A percentile compares a stretch with the other conserved stretches of the same genome.
Conservation (phyloP, 2,329 filamentous ascomycete genomes). For the Rhinocladiella mackenziei region DNA sequence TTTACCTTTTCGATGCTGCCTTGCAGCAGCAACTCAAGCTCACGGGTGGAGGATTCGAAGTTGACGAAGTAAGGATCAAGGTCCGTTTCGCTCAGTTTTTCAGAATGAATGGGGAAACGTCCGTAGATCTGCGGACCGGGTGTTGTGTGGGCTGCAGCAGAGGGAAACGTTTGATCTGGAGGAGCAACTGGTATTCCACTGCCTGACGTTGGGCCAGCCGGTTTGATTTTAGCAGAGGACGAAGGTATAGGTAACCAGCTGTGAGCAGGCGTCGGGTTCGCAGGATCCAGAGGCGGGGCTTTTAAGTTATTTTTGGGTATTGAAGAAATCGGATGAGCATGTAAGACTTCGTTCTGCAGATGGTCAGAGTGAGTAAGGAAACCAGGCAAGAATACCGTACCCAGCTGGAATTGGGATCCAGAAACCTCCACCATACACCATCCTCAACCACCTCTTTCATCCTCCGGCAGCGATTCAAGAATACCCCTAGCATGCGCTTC, state of each 20-base stretch:
- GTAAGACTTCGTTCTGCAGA: constrained; percentile 80
- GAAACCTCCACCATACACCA: constrained; percentile 94
- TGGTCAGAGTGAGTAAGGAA: not conserved
- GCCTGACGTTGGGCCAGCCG: constrained; percentile 39
- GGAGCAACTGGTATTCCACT: constrained; percentile 56
- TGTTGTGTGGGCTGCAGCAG: constrained; percentile 54
- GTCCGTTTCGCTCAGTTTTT: constrained; percentile 77
- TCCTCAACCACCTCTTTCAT: constrained; percentile 92
- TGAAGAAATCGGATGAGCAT: constrained; percentile 82
- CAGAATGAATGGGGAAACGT: constrained; percentile 76
- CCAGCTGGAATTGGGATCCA: constrained; percentile 98
- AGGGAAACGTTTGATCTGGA: constrained; percentile 47
- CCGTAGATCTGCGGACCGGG: constrained; percentile 64
- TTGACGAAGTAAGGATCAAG: constrained; percentile 94
- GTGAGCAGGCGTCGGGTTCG: constrained; percentile 86
- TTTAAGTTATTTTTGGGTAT: constrained; percentile 93
- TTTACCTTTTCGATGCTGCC: constrained; percentile 98
- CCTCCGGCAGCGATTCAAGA: constrained; percentile 83
- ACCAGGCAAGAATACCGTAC: constrained; percentile 47
- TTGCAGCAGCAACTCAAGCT: constrained; percentile 80
- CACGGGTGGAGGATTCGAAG: constrained; percentile 87
- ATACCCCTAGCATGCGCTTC: constrained; percentile 95
- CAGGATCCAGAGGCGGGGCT: constrained; percentile 88
- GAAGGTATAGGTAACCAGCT: constrained; percentile 82
- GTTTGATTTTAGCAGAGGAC: constrained; percentile 76